Base-by-base conservation (phyloP, 164 flowering plant species). In the Cinnamomum micranthum region DNA sequence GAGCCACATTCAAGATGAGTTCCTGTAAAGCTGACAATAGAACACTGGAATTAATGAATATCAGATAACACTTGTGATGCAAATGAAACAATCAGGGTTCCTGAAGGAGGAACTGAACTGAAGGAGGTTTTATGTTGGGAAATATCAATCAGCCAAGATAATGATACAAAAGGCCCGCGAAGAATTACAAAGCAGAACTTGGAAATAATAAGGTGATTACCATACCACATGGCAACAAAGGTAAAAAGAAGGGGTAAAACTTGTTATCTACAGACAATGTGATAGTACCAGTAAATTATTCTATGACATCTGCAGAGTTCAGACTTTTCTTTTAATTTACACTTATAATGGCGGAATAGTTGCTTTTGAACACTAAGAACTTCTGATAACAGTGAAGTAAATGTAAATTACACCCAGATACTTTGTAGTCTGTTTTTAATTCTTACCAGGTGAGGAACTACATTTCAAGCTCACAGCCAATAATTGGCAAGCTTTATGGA, bases 1-100 rank as follows among this genome's bases (percentile, higher is more conserved):
- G 87, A 76, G 70, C 91, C 94, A 74, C 97, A 93, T 64, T 72
- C 69, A 72, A 91, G 94, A 82, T 66, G 83, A 41, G 85, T 93
- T 79, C 90, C 97, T 72, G 90, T 79, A 80, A 91, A 95, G 80
- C 99, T 95, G 93, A 75, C 60, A 19, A 20, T 55, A 20, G 17
- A 55, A 55, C 47, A 9, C 47, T 2, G 73, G 11, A 52, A 70
- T 41, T 20, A 19, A 10, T 55, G 60, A 55, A 19, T 55, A 55
- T 55, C n/a, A 15, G 17, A 55, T 55, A 15, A 55, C n/a, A 20
- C 17, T 55, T 17, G n/a, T 15, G n/a, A 55, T 55, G 17, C 4
- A 55, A 55, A 55, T 55, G n/a, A 15, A 15, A 14, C 60, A 15
- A 19, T 55, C 13, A 4, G 13, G 20, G 60, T 55, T 15, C n/a